Conservation (phyloP, 352 stramenopile genomes). For the Globisporangium echinulatum region DNA sequence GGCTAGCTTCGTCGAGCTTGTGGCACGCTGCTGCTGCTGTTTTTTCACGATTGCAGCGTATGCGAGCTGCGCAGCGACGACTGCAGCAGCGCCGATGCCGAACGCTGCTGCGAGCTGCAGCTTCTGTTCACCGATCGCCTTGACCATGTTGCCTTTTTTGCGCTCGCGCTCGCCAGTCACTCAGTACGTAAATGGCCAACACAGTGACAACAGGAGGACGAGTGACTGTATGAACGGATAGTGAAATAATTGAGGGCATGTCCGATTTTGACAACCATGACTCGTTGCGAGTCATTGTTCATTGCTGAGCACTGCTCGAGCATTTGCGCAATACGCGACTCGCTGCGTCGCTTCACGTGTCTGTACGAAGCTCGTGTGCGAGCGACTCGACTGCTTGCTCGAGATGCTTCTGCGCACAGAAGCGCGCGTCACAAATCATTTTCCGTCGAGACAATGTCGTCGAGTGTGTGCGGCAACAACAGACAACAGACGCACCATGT, state of each 20-base stretch:
- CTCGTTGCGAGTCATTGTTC: too few relatives aligned
- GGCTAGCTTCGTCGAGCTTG: neutral
- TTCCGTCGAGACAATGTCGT: too few relatives aligned
- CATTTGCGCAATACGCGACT: too few relatives aligned
- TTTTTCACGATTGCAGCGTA: conserved; percentile 31
- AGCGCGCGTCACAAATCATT: neutral
- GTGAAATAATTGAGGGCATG: neutral
- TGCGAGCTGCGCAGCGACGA: conserved; percentile 35
- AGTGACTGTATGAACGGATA: neutral
- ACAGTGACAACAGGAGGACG: too few relatives aligned
- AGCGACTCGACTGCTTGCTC: neutral
- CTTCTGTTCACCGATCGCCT: conserved; percentile 21
- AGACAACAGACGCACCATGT: conserved; percentile 23
- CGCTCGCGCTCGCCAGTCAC: neutral
- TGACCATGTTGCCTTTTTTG: conserved; percentile 36
- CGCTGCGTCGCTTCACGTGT: neutral
- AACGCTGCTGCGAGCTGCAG: conserved; percentile 43
- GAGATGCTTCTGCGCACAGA: neutral
- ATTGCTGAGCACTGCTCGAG: too few relatives aligned
- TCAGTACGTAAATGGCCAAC: neutral
- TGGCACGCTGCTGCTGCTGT: neutral
- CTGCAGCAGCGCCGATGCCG: conserved; percentile 40
- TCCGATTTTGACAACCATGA: neutral
- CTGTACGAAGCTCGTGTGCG: neutral
- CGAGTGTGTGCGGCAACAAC: too few relatives aligned